Evolutionary conservation across 306 rosid genomes (phyloP), one percentile per base, ranked within the genome.

Genomic region (Acacia melanoxylon): DNA sequence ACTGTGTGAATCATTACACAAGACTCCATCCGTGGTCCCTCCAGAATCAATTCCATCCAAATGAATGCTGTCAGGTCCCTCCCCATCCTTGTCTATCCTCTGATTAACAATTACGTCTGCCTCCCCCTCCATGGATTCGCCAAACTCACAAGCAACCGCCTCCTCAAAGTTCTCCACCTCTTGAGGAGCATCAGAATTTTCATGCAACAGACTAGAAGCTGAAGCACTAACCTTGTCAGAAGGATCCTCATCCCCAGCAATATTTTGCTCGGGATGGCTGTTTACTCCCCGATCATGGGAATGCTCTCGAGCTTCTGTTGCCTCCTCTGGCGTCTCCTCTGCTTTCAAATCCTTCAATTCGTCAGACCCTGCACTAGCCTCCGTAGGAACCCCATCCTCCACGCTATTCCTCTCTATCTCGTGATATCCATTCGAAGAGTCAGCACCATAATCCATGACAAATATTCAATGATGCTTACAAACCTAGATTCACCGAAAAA

Each of bases 281-380:
- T 77, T 49, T 29, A 67, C 40, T 56, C 76, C 86, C 61, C 75
- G 87, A 82, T 80, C 92, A 63, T 66, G 65, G 59, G 68, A 85
- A 76, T 62, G 62, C 41, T 86, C 88, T 42, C 63, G 78, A 1
- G 81, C 72, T 42, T 73, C 89, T 33, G 85, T 25, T 2, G 89
- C 93, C 89, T 91, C 93, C 90, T 89, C 86, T 6, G 87, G 88
- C 87, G 83, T 90, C 68, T 85, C 98, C 10, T 82, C 91, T 68
- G 40, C 88, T 41, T 75, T 83, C 49, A 81, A 79, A 80, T 85
- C 92, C 83, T 88, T 86, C 76, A 68, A 41, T 24, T 87, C 86
- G 22, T 81, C 86, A 78, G 90, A 84, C 75, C 72, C 91, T 76
- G 6, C 48, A 10, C 49, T 33, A 54, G 74, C 75, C 80, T 82